These are phyloP conservation scores for Teratosphaeria epicoccoides DNA, from an alignment of 2,329 filamentous ascomycete genomes.

Conservation along the genomic window DNA sequence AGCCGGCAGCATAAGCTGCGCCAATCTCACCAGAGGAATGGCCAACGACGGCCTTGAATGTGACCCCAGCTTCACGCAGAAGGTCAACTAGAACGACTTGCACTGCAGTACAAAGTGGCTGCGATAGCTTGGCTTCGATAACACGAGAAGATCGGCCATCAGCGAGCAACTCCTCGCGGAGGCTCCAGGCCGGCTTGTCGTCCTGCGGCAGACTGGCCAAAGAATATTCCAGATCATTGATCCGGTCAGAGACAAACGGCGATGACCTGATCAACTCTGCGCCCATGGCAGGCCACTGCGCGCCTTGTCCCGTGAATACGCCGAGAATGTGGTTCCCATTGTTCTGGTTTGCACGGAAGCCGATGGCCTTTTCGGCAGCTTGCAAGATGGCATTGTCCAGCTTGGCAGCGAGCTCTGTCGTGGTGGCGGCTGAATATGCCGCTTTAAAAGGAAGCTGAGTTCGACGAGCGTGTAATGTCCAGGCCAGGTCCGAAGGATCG, in stretches of 20 bases:
- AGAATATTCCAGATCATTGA: slow-evolving; percentile 26
- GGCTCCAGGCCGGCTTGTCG: too few species aligned
- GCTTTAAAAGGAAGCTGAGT: slow-evolving; percentile 52
- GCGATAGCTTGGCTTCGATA: too few species aligned
- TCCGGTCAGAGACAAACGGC: slow-evolving; percentile 21
- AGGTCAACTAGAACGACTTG: not conserved
- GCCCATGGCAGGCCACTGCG: slow-evolving; percentile 17
- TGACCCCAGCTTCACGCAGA: not conserved
- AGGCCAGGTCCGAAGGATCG: slow-evolving; percentile 40
- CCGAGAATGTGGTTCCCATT: slow-evolving; percentile 20
- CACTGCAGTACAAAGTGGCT: not conserved
- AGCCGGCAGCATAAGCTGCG: not conserved
- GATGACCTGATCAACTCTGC: slow-evolving; percentile 23
- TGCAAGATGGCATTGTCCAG: slow-evolving; percentile 20
- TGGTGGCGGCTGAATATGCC: slow-evolving; percentile 49
- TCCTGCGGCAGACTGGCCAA: too few species aligned
- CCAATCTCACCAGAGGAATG: not conserved
- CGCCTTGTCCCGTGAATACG: slow-evolving; percentile 31
- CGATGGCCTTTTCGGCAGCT: slow-evolving; percentile 2
- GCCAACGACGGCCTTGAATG: not conserved
- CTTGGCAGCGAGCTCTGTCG: slow-evolving; percentile 27
- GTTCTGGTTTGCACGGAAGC: too few species aligned
- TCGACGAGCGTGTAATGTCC: too few species aligned
- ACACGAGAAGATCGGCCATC: too few species aligned
- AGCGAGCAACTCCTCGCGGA: too few species aligned